Conservation (phyloP, 495 filamentous ascomycete species). For the Terfezia claveryi region DNA sequence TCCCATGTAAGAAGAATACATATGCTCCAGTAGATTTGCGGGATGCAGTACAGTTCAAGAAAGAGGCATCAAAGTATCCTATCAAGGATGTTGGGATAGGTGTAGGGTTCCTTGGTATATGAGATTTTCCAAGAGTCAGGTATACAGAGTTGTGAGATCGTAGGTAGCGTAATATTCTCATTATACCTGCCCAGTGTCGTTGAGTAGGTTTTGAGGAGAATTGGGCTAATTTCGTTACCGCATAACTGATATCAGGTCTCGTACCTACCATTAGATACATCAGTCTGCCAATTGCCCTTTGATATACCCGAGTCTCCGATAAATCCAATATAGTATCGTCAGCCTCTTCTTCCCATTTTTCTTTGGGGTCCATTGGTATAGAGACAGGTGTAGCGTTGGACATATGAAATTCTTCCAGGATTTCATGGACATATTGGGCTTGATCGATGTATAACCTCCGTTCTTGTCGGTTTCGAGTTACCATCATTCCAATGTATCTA, state of each 20-base stretch:
- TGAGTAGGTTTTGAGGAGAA: neutral
- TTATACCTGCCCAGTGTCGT: neutral
- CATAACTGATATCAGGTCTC: neutral
- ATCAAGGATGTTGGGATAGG: too few species aligned
- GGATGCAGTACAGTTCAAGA: too few species aligned
- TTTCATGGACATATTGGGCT: too few species aligned
- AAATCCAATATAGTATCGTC: neutral
- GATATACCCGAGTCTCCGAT: neutral
- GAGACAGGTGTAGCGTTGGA: neutral
- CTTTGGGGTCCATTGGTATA: neutral
- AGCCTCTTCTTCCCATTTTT: neutral
- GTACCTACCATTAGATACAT: neutral
- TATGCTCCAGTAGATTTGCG: too few species aligned
- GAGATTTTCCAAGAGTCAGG: too few species aligned
- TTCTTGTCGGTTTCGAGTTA: neutral
- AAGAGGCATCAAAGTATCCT: too few species aligned
- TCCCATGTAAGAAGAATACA: too few species aligned
- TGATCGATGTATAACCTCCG: too few species aligned
- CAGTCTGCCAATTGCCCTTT: neutral
- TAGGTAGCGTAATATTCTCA: neutral
- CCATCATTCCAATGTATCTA: neutral
- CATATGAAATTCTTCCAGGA: too few species aligned
- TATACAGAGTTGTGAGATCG: too few species aligned
- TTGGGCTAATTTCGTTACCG: neutral
- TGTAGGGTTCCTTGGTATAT: too few species aligned